Base-by-base conservation (phyloP, 805 yeast species). In the Lachancea waltii region DNA sequence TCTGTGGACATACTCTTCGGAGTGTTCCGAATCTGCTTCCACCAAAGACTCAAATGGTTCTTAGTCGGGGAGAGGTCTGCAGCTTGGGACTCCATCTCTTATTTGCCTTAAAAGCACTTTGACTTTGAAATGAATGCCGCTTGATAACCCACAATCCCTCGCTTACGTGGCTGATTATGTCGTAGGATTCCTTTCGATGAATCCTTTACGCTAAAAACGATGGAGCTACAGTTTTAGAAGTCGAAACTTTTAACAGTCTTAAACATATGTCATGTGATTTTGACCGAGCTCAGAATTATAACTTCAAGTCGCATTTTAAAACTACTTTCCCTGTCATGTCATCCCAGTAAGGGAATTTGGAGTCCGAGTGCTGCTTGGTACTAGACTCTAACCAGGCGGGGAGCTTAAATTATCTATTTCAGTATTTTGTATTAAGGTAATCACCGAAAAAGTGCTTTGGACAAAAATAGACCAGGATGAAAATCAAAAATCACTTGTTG, bases 1-100 rank as follows among this genome's bases (percentile, higher is more conserved):
- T 56, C 62, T 7, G 55, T 46, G 7, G 64, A 59, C 42, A 56
- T 46, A 36, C 62, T 53, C 43, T 58, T 59, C 5, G 61, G 62
- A 33, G 54, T 58, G 37, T 48, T 55, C 14, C 53, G 45, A 31
- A 57, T 47, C 32, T 51, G 53, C 36, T 53, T 56, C 63, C 63
- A 58, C 44, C 57, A 53, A 28, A 43, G 49, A 7, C 53, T 49
- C 30, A 54, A 43, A 11, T 38, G 49, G 23, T 43, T 41, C 33
- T 47, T 46, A n/a, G 51, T 36, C 23, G 51, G 50, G n/a, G 56
- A 45, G 17, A 20, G 11, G 32, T 27, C 35, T 3, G 41, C 10
- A 17, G n/a, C 28, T 23, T 31, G 36, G 20, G 31, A 24, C 17
- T 37, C 41, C 41, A 37, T 37, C n/a, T 11, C 36, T 20, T 16